Evolutionary conservation across 148 eudicot genomes (phyloP).

Genomic region (Tetragonia tetragonoides): DNA sequence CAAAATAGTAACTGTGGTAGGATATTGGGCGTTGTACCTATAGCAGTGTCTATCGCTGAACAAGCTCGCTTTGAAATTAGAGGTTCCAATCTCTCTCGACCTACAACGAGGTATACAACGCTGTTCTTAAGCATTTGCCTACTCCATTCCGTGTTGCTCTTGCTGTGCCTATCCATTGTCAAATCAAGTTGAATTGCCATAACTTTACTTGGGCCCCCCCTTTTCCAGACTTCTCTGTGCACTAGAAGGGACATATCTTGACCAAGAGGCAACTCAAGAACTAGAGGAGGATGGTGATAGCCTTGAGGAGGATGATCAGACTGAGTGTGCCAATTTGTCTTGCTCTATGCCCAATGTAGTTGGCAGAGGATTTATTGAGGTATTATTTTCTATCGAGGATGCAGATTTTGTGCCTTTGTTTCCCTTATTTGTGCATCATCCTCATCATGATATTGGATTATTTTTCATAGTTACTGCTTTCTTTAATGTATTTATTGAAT

Average conservation of each 20-base stretch:
- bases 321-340: conserved; percentile 52
- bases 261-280: conserved; percentile 46
- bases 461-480: not conserved
- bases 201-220: not conserved
- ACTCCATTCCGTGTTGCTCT: not conserved
- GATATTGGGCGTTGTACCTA: conserved; percentile 59
- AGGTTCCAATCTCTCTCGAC: conserved; percentile 57
- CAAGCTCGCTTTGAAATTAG: conserved; percentile 54
- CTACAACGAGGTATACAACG: conserved; percentile 50
- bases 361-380: conserved; percentile 97
- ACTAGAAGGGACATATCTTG: conserved; percentile 72
- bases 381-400: conserved; percentile 20
- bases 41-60: conserved; percentile 70
- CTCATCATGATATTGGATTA: not conserved
- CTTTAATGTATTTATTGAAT: too few species aligned
- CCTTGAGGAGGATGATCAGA: conserved; percentile 34
- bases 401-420: not conserved
- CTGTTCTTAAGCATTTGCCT: conserved; percentile 1
- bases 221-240: conserved; percentile 71
- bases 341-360: conserved; percentile 56
- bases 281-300: conserved; percentile 31
- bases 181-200: not conserved
- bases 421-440: not conserved
- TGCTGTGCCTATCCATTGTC: conserved; percentile 10
- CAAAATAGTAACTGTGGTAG: conserved; percentile 36